Evolutionary conservation across 768 basidiomycete species (phyloP).

Genomic region (Boletus sensibilis): DNA sequence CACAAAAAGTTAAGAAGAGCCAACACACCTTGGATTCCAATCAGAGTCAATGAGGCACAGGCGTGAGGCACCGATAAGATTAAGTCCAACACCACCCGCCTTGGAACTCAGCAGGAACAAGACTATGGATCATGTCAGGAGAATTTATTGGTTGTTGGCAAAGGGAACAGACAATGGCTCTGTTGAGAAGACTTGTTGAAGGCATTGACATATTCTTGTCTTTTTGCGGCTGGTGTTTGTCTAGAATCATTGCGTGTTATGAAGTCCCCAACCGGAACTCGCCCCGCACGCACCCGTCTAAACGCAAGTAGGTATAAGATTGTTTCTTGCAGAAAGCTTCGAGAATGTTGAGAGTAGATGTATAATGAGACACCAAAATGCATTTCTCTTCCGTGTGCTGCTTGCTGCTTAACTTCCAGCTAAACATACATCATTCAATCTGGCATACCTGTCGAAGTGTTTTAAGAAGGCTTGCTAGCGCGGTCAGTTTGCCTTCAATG

Average conservation of each 20-base stretch:
- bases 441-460: constrained; percentile 52
- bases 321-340: constrained; percentile 80
- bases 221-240: constrained; percentile 71
- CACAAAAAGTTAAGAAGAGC: neutral
- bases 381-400: constrained; percentile 90
- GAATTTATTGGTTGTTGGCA: neutral
- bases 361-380: constrained; percentile 95
- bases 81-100: constrained; percentile 93
- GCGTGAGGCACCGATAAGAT: constrained; percentile 87
- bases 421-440: neutral
- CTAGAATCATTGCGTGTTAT: constrained; percentile 38
- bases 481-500: constrained; percentile 67
- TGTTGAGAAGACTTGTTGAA: constrained; percentile 82
- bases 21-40: constrained; percentile 82
- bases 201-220: constrained; percentile 82
- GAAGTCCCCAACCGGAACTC: neutral
- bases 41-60: constrained; percentile 86
- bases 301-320: constrained; percentile 74
- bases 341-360: constrained; percentile 88
- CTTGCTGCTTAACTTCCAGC: constrained; percentile 2
- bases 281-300: constrained; percentile 67
- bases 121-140: constrained; percentile 45
- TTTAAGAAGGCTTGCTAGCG: constrained; percentile 62
- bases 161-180: constrained; percentile 55
- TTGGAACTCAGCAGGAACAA: constrained; percentile 93